Evolutionary conservation across 2,329 filamentous ascomycete species (phyloP), one percentile per base, ranked within the genome.

Genomic region (Sporothrix inflata): DNA sequence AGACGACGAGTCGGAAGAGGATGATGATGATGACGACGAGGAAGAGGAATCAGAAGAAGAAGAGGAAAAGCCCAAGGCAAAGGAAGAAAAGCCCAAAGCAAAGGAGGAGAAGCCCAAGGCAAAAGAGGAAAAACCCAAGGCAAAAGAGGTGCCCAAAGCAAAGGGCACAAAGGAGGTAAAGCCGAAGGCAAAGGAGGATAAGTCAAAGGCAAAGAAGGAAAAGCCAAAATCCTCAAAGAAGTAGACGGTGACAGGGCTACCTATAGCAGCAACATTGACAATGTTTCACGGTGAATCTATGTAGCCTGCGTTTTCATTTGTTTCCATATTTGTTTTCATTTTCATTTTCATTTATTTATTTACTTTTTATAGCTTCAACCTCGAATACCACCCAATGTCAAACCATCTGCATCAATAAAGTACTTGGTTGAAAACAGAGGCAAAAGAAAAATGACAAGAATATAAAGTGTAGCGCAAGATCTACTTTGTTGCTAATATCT

Each of bases 1-100:
- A 8, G 78, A 78, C 1, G 80, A 79, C 1, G 76, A 76, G 1
- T 72, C 77, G 0, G 75, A 75, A 0, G 75, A 77, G 0, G 74
- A 76, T 0, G 76, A 76, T 1, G 77, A 77, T 0, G 75, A 77
- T 0, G 75, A 77, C 0, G 74, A 77, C n/a, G 74, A 76, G 6
- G 75, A 74, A 0, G 72, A 78, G 2, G 69, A 76, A 1, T 71
- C 78, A 4, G 75, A 78, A 1, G 76, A 77, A 1, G 76, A 79
- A 0, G 77, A 78, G 0, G 78, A 79, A 0, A 77, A 79, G 0
- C 77, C 79, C 1, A 77, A 79, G 9, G 75, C 60, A 8, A 76
- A 77, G 78, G 3, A 77, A 78, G 14, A 73, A 75, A 78, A 12
- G 76, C 76, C 2, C 76, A 76, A 45, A 75, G 40, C 38, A 21